phyloP scores from a whole-genome alignment of 371 early-diverging fungal species.

The Mucor velutinosus region DNA sequence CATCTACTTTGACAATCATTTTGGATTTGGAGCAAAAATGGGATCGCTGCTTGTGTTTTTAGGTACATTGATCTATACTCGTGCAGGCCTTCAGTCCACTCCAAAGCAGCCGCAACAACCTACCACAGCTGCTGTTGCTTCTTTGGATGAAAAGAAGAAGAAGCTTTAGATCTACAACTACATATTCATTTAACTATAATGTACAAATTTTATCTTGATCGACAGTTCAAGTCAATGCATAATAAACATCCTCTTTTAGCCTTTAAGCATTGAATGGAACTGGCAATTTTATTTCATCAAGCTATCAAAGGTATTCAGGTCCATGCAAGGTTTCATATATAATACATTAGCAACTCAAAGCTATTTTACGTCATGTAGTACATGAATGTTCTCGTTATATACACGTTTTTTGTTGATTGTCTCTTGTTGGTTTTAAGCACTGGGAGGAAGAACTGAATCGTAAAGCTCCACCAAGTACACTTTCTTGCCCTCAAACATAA shows the following conservation, averaged over 20 bases:
- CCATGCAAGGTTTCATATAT: too few relatives aligned
- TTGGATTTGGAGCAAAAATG: constrained; percentile 63
- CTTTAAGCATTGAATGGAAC: too few relatives aligned
- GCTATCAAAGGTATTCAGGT: too few relatives aligned
- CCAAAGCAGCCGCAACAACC: background rate
- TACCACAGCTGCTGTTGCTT: background rate
- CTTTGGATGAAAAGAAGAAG: background rate
- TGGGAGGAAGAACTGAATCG: background rate
- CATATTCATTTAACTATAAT: background rate
- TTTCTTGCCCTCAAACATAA: background rate
- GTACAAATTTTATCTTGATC: background rate
- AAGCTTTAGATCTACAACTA: background rate
- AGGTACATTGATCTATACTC: constrained; percentile 78
- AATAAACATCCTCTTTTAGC: too few relatives aligned
- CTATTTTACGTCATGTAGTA: too few relatives aligned
- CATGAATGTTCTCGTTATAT: too few relatives aligned
- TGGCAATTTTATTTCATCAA: too few relatives aligned
- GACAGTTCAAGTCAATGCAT: background rate
- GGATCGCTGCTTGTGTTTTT: constrained; percentile 76
- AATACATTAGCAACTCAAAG: too few relatives aligned
- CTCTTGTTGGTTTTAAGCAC: too few relatives aligned
- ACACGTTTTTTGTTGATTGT: too few relatives aligned
- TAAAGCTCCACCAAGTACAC: constrained; percentile 10
- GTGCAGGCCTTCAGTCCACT: constrained; percentile 2
- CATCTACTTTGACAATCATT: constrained; percentile 79